Base-by-base conservation (phyloP, 2,329 filamentous ascomycete genomes). In the Cylindrodendrum hubeiense region DNA sequence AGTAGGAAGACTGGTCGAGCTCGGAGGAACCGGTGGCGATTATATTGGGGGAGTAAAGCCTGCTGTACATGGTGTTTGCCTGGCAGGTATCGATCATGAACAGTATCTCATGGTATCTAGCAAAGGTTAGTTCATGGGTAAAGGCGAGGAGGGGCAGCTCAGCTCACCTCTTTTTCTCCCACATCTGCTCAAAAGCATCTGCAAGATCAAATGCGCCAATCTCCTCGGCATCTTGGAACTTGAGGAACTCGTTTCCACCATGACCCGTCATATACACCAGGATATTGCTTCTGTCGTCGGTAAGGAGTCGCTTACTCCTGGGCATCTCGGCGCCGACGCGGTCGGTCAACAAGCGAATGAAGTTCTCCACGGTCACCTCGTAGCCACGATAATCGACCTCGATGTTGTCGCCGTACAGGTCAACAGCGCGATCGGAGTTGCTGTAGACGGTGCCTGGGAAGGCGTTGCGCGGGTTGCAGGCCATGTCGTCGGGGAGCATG, bases 1-100 rank as follows among this genome's bases (percentile, higher is more conserved):
- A 97, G 81, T 99, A 99, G 1, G 93, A 97, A 5, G 94, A 97
- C 80, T 99, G 93, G 77, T 98, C 95, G 66, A 98, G 91, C 79
- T 96, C 94, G 3, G 93, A 97, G 33, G 93, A 97, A n/a, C 96
- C 96, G 0, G 97, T 99, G 0, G 96, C 96, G 75, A 99, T 94
- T 75, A 99, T 98, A 76, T 98, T 98, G 51, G 95, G 95, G 5
- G 94, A 97, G 84, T 99, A 99, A 76, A 99, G 93, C 74, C 97
- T 95, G 78, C 91, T 95, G 83, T 97, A 99, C 94, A 99, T 98
- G 33, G 96, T 99, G 80, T 99, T 99, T 60, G 96, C 96, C 83
- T 99, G 96, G 83, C 96, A 99, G 0, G 96, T 99, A 80, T 99
- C 96, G 81, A 99, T 99, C 96, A 99, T 99, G 85, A 99, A 99